Conservation (phyloP, 495 filamentous ascomycete species). For the Jackrogersella multiformis region DNA sequence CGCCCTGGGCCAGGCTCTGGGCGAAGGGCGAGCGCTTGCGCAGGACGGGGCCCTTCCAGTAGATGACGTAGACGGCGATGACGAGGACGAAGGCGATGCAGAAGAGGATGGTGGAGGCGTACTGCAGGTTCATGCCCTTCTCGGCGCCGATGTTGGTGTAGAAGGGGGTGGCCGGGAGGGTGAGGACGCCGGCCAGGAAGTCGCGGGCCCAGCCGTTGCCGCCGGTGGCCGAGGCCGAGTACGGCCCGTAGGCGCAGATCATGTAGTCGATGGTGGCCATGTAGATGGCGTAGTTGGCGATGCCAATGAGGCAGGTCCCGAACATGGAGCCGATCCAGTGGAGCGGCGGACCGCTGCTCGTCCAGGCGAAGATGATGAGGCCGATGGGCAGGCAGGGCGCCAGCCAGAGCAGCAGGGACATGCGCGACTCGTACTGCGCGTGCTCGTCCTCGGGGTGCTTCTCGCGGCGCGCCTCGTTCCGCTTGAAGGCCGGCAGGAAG, state of each 20-base stretch:
- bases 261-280: constrained; percentile 89
- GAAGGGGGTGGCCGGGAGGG: constrained; percentile 78
- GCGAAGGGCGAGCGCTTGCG: constrained; percentile 78
- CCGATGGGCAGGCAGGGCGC: constrained; percentile 74
- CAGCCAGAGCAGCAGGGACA: constrained; percentile 68
- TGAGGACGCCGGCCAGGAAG: constrained; percentile 82
- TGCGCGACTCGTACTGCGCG: constrained; percentile 66
- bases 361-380: constrained; percentile 75
- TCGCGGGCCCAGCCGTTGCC: constrained; percentile 77
- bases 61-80: constrained; percentile 77
- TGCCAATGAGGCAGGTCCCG: constrained; percentile 68
- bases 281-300: constrained; percentile 76
- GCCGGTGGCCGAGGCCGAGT: constrained; percentile 80
- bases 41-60: constrained; percentile 75
- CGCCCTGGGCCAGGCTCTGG: constrained; percentile 69
- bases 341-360: constrained; percentile 66
- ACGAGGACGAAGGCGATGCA: constrained; percentile 76
- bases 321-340: constrained; percentile 71
- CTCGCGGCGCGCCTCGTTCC: constrained; percentile 62
- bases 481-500: constrained; percentile 70
- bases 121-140: constrained; percentile 66
- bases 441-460: constrained; percentile 65
- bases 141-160: constrained; percentile 67
- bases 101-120: constrained; percentile 77
- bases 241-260: constrained; percentile 81